Evolutionary conservation across 805 yeast genomes (phyloP), one percentile per base, ranked within the genome.

Genomic region (Myxozyma melibiosi): DNA sequence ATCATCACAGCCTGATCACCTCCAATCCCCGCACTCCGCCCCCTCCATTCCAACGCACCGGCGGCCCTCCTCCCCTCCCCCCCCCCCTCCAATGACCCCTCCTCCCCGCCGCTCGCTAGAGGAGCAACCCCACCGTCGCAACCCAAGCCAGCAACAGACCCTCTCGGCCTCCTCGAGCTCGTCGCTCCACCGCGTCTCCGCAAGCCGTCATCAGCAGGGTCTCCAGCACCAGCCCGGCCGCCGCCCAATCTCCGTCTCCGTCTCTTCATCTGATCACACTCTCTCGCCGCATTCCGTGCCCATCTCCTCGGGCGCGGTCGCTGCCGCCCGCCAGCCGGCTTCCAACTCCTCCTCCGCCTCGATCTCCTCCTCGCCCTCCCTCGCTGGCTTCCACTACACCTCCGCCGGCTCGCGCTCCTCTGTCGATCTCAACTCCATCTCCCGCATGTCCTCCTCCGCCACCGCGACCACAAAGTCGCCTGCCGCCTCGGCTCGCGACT

Each of bases 171-270:
- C 40, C 22, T n/a, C 40, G 8, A 14, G 8, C n/a, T 37, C 40
- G n/a, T 7, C n/a, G 14, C 16, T 37, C 20, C 16, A 18, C 40
- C 22, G 20, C 40, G 16, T 28, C 18, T 14, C 50, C 11, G 8
- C 14, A 9, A 9, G 43, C n/a, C 43, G 6, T 27, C 50, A 45
- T 13, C 50, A 31, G 6, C 14, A 30, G 7, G 18, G 9, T 16
- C 33, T 20, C 33, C 45, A 41, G 22, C 33, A 24, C 13, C 37
- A 8, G 8, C 16, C 43, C 14, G 31, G n/a, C 4, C 34, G 35
- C n/a, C 40, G 41, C 4, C 47, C 41, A 18, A 24, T 51, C 13
- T 51, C 48, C 16, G 47, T 51, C 13, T 16, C 45, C 4, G 54
- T 51, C 3, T 41, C 48, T 3, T 41, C 54, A 3, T 31, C 48